These are phyloP conservation scores for Gypsophila paniculata DNA, from an alignment of 179 eudicot species.

Conservation along the genomic window DNA sequence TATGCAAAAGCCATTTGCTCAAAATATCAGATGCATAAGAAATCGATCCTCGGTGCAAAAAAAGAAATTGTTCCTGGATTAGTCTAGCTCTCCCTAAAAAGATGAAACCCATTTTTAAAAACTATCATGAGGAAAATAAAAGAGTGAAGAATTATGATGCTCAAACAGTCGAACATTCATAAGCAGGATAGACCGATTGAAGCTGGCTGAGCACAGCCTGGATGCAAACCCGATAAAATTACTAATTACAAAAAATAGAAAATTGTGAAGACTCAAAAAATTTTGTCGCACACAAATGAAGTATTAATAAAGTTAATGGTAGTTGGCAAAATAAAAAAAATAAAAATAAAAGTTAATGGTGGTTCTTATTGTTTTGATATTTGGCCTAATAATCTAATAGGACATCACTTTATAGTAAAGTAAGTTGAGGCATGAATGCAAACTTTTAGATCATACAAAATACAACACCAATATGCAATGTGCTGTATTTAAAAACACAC, in stretches of 20 bases:
- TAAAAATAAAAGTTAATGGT: too few species aligned
- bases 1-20: constrained; percentile 1
- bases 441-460: neutral
- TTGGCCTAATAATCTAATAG: neutral
- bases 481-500: constrained; percentile 32
- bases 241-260: neutral
- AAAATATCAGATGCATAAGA: too few species aligned
- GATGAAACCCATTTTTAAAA: neutral
- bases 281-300: neutral
- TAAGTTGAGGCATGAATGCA: neutral
- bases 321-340: too few species aligned
- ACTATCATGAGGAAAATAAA: neutral
- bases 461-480: neutral
- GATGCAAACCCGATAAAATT: neutral
- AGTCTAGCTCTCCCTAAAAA: neutral
- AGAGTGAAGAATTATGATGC: neutral
- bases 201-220: neutral
- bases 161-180: neutral
- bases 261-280: too few species aligned
- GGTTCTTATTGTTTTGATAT: constrained; percentile 1
- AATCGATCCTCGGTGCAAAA: too few species aligned
- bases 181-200: neutral
- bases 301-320: neutral
- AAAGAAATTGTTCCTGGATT: neutral
- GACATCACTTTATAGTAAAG: constrained; percentile 2